Evolutionary conservation across 495 filamentous ascomycete species (phyloP).

Genomic region (Lichenothelia convexa): DNA sequence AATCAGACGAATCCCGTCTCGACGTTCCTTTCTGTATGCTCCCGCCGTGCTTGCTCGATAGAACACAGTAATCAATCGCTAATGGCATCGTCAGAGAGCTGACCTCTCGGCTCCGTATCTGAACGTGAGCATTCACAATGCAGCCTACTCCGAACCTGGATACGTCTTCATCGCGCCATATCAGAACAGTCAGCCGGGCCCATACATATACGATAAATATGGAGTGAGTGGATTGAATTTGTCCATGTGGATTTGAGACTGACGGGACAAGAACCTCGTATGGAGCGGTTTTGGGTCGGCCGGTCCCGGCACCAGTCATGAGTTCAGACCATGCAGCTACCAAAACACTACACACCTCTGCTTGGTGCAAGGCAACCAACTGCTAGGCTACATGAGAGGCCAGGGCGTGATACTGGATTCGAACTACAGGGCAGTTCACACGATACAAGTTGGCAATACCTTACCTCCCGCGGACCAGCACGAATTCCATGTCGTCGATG

Average conservation of each 20-base stretch:
- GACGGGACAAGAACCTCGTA: constrained; percentile 4
- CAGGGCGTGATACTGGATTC: constrained; percentile 4
- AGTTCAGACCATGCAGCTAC: constrained; percentile 7
- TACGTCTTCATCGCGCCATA: constrained; percentile 8
- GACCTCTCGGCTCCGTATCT: constrained; percentile 1
- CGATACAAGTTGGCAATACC: constrained; percentile 2
- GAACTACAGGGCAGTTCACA: constrained; percentile 4
- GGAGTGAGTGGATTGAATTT: constrained; percentile 1
- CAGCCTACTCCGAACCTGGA: constrained; percentile 2
- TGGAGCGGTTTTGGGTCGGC: constrained; percentile 6
- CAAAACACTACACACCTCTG: constrained; percentile 3
- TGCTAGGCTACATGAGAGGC: constrained; percentile 3
- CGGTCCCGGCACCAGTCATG: not conserved
- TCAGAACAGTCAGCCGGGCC: constrained; percentile 2
- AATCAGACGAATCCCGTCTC: constrained; percentile 1
- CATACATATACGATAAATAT: constrained; percentile 10
- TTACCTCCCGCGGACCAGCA: constrained; percentile 13
- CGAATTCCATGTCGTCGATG: constrained; percentile 13
- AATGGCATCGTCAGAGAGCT: not conserved
- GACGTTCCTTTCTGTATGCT: constrained; percentile 1
- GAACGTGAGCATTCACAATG: constrained; percentile 2
- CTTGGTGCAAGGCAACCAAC: constrained; percentile 2
- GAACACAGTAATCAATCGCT: not conserved
- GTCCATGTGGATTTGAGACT: not conserved
- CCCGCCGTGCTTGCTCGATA: not conserved